Percentiles rank a stretch among this genome's conserved stretches.
These are phyloP conservation scores for Stephania japonica DNA, from an alignment of 164 flowering plant species.

Conservation along the genomic window DNA sequence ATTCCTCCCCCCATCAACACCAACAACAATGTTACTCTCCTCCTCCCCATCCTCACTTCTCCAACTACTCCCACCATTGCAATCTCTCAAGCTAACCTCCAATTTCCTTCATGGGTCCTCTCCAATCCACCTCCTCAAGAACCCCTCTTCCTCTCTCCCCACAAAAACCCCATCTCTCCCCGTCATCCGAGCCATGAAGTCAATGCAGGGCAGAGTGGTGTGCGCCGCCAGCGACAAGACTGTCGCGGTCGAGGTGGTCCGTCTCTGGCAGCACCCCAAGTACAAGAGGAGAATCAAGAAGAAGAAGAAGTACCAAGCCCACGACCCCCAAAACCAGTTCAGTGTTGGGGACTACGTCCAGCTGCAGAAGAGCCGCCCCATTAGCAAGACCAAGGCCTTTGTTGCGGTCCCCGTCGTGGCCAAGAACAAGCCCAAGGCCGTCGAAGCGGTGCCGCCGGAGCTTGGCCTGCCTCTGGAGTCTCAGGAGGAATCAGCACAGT, in stretches of 20 bases:
- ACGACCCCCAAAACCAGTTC: constrained; percentile 79
- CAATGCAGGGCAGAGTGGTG: constrained; percentile 67
- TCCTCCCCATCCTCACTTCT: constrained; percentile 26
- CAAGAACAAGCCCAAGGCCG: constrained; percentile 22
- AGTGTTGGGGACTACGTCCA: constrained; percentile 76
- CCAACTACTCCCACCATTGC: constrained; percentile 31
- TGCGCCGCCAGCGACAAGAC: constrained; percentile 84
- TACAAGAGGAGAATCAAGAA: constrained; percentile 74
- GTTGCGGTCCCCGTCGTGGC: constrained; percentile 47
- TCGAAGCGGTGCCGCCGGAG: constrained; percentile 23
- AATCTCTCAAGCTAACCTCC: constrained; percentile 37
- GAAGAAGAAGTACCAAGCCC: constrained; percentile 95
- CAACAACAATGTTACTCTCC: constrained; percentile 18
- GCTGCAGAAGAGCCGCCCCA: constrained; percentile 70
- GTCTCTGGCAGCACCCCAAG: constrained; percentile 79
- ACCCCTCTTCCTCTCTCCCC: constrained; percentile 31
- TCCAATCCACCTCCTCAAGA: constrained; percentile 32
- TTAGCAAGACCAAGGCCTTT: constrained; percentile 77
- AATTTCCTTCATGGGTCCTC: constrained; percentile 61
- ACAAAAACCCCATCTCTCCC: constrained; percentile 27
- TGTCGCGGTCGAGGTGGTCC: constrained; percentile 30
- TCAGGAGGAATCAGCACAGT: constrained; percentile 20
- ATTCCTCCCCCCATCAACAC: background rate
- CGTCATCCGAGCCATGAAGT: constrained; percentile 52
- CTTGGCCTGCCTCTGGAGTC: constrained; percentile 64